Evolutionary conservation across 139 green algal genomes (phyloP), one percentile per base, ranked within the genome.

Genomic region (Micractinium sp.): DNA sequence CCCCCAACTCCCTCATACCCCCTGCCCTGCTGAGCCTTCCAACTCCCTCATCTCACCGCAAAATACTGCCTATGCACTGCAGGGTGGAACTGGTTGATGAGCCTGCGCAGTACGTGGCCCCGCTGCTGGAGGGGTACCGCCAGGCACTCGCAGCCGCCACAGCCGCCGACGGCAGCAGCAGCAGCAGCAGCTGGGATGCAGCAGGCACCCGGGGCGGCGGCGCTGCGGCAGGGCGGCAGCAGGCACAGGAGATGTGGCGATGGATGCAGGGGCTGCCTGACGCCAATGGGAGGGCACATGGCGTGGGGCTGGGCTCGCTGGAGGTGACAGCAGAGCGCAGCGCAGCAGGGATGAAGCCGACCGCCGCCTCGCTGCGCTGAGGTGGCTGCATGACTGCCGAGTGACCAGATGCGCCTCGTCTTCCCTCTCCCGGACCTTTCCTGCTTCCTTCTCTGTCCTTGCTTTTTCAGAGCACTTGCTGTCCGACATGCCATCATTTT

Each of bases 71-170:
- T 47, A 1, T 79, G 73, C 25, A 56, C 47, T 56, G 47, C 69
- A 89, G 96, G 0, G 85, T 98, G 3, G 96, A 98, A 94, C 93
- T 98, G 47, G 96, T 98, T 36, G 96, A 97, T 81, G 94, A 98
- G 91, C 78, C 91, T 15, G 82, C 93, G 0, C 83, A 95, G 25
- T 39, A 91, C 16, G 96, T 97, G 75, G 87, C 33, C 7, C 83
- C 90, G 1, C 77, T 98, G 85, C 88, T 98, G 39, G 79, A 97
- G 69, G 90, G 91, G 7, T 98, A 98, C 90, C 82, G 88, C 12
- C 36, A 38, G 33, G 90, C 89, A 38, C 73, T 88, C 18, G 35
- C 66, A 19, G 82, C 63, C 3, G 63, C 31, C 15, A 39, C 41
- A 3, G 23, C 63, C 27, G 82, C 36, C 16, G 82, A 35, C 2